Percentiles rank a stretch among this genome's conserved stretches.
These are phyloP conservation scores for Penicillium mononematosum DNA, from an alignment of 495 filamentous ascomycete genomes.

Conservation along the genomic window DNA sequence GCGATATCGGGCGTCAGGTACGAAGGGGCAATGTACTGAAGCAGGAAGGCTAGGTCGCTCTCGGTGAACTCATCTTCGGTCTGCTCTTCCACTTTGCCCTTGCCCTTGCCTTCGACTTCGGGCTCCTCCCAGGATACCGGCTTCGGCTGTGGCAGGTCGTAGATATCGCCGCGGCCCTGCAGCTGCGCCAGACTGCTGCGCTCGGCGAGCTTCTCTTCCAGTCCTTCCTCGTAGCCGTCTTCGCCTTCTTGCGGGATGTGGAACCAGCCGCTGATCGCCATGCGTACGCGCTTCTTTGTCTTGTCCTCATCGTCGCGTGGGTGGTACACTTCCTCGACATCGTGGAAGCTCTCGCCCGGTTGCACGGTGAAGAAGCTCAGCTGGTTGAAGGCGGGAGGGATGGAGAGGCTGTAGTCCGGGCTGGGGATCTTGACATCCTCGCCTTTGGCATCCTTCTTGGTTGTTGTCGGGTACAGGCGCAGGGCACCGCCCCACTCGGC, in stretches of 20 bases:
- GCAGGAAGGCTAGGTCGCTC: constrained; percentile 77
- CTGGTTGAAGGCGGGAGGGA: constrained; percentile 96
- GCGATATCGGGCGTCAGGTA: constrained; percentile 95
- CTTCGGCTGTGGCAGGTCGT: constrained; percentile 74
- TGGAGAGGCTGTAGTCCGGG: constrained; percentile 70
- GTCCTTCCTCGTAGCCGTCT: constrained; percentile 83
- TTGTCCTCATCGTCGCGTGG: constrained; percentile 60
- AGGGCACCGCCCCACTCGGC: constrained; percentile 91
- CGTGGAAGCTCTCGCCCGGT: constrained; percentile 95
- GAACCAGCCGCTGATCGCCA: constrained; percentile 99
- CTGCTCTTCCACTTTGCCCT: constrained; percentile 46
- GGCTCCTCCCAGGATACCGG: constrained; percentile 44
- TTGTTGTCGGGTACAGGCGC: constrained; percentile 78
- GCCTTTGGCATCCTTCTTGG: constrained; percentile 61
- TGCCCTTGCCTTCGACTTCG: constrained; percentile 38
- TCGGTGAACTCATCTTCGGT: constrained; percentile 61
- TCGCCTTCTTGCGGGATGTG: constrained; percentile 96
- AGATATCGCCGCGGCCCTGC: constrained; percentile 83
- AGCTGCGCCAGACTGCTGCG: constrained; percentile 89
- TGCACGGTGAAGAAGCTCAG: constrained; percentile 97
- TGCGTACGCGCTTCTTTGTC: constrained; percentile 71
- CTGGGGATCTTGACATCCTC: constrained; percentile 71
- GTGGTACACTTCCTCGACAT: constrained; percentile 96
- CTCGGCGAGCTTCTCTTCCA: constrained; percentile 83
- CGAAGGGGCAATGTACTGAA: constrained; percentile 82